phyloP scores from a whole-genome alignment of 768 basidiomycete genomes.

The Suillus weaverae region DNA sequence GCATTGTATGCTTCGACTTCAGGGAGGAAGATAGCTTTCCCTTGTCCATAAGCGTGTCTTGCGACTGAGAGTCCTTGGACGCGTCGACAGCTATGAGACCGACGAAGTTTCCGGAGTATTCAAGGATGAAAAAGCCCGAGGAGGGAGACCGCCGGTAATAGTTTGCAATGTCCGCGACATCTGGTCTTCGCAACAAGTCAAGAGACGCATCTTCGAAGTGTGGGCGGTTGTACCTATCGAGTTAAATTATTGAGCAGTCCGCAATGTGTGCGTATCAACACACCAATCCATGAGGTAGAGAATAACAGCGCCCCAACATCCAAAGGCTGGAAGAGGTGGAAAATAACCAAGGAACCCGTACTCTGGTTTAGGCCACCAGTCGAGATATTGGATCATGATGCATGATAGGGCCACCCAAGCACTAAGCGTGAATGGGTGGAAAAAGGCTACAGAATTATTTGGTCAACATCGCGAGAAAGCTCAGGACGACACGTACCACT shows the following conservation, averaged over 20 bases:
- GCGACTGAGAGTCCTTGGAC: constrained; percentile 38
- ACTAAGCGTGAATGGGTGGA: constrained; percentile 60
- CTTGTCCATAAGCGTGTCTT: constrained; percentile 27
- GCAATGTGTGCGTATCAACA: constrained; percentile 15
- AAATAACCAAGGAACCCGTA: constrained; percentile 52
- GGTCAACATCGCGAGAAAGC: background rate
- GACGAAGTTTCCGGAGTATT: constrained; percentile 56
- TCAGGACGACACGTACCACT: constrained; percentile 40
- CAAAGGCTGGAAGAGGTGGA: constrained; percentile 64
- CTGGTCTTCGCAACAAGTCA: constrained; percentile 51
- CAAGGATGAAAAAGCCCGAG: constrained; percentile 72
- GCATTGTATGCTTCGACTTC: constrained; percentile 15
- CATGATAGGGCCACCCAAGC: constrained; percentile 63
- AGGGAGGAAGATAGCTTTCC: constrained; percentile 19
- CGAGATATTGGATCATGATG: constrained; percentile 56
- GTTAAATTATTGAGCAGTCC: constrained; percentile 1
- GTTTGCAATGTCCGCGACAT: constrained; percentile 49
- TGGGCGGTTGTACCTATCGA: constrained; percentile 65
- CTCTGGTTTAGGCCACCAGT: constrained; percentile 64
- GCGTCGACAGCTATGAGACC: constrained; percentile 76
- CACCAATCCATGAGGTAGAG: constrained; percentile 75
- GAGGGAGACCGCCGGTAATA: constrained; percentile 63
- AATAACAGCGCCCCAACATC: constrained; percentile 58
- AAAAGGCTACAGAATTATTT: constrained; percentile 38
- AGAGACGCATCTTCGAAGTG: constrained; percentile 58